These are phyloP conservation scores for Chlorella ohadii DNA, from an alignment of 139 green algal genomes.

Conservation along the genomic window DNA sequence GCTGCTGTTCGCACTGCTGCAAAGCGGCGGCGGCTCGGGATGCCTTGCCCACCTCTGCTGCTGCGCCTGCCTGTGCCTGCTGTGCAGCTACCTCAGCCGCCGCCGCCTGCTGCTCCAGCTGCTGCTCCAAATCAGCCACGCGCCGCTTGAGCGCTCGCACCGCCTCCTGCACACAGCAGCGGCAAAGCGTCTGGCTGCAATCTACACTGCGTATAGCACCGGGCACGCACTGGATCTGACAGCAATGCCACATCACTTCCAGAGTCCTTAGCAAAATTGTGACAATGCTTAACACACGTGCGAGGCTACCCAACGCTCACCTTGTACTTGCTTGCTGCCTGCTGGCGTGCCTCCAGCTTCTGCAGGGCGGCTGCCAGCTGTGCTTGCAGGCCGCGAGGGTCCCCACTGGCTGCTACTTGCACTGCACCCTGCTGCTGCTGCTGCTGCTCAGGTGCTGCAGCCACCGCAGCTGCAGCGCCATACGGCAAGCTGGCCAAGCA, in stretches of 20 bases:
- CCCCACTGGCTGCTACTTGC: not conserved
- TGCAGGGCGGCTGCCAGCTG: not conserved
- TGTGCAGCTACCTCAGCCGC: not conserved
- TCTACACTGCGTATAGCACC: no score
- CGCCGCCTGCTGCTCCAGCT: conserved; percentile 4
- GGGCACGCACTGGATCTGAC: no score
- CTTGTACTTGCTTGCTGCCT: conserved; percentile 18
- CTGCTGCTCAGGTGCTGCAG: not conserved
- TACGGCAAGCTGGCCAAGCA: not conserved
- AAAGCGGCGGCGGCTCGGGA: not conserved
- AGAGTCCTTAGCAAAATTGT: no score
- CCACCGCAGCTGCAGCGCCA: no score
- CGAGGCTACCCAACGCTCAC: no score
- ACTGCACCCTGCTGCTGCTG: not conserved
- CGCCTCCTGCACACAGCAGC: conserved; percentile 10
- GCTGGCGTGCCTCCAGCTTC: conserved; percentile 1
- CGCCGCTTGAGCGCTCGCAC: conserved; percentile 28
- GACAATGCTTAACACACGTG: no score
- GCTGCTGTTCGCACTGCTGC: not conserved
- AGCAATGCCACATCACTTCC: no score
- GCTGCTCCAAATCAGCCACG: conserved; percentile 18
- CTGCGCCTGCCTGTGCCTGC: not conserved
- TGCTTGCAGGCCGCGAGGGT: not conserved
- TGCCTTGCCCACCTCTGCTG: not conserved
- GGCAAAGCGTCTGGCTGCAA: no score